Percentiles rank a stretch among this genome's conserved stretches.
Conservation (phyloP, 2,329 filamentous ascomycete genomes). For the Aciculosporium take region DNA sequence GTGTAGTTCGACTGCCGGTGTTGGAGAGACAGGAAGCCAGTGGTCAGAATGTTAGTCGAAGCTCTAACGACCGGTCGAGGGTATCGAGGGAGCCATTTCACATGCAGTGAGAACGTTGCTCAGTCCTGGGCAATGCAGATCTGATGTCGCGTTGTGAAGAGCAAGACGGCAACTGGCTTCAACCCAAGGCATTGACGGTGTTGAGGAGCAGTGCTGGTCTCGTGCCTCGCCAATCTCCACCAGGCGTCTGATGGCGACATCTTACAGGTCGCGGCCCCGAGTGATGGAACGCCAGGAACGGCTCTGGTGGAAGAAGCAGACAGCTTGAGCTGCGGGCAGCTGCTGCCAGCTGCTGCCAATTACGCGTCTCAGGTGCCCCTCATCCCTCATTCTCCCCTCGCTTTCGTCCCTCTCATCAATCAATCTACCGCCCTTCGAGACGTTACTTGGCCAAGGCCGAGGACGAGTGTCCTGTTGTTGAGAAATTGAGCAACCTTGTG, state of each 20-base stretch:
- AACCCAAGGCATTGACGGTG: not conserved
- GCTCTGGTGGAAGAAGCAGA: too few species aligned
- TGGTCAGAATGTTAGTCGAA: not conserved
- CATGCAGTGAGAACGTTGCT: not conserved
- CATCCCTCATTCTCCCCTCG: too few species aligned
- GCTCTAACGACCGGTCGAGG: not conserved
- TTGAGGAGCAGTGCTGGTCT: constrained; percentile 3
- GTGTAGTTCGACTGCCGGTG: not conserved
- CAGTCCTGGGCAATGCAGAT: not conserved
- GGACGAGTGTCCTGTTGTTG: not conserved
- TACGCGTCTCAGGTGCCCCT: too few species aligned
- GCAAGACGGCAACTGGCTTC: not conserved
- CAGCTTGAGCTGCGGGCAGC: not conserved
- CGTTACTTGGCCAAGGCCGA: too few species aligned
- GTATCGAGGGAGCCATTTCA: constrained; percentile 6
- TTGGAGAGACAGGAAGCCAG: not conserved
- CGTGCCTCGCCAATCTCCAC: constrained; percentile 6
- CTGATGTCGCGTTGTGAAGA: not conserved
- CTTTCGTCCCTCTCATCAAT: too few species aligned
- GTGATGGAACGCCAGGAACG: too few species aligned
- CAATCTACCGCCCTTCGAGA: too few species aligned
- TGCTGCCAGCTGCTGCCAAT: too few species aligned
- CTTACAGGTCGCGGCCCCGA: not conserved
- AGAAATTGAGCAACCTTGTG: not conserved
- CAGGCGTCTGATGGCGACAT: not conserved